Percentiles rank a stretch among this genome's conserved stretches.
phyloP scores from a whole-genome alignment of 2,329 filamentous ascomycete species.

The Xylariaceae sp. region DNA sequence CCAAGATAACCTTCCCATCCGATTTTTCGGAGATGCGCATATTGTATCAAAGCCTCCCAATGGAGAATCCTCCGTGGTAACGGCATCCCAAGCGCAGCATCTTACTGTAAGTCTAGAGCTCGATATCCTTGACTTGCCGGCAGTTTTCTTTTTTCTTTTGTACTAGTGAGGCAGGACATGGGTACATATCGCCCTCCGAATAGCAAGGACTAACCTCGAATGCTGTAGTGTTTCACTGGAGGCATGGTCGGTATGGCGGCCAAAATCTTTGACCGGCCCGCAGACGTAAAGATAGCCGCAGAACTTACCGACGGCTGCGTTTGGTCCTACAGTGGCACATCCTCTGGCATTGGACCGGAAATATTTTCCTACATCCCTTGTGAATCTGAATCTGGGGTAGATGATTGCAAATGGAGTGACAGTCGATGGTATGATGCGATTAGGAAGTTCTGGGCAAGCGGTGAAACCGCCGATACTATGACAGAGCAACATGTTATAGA shows the following conservation, averaged over 20 bases:
- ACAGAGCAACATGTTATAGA: conserved; percentile 30
- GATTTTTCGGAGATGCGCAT: conserved; percentile 44
- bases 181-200: background rate
- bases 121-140: background rate
- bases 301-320: conserved; percentile 59
- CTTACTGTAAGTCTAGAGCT: conserved; percentile 34
- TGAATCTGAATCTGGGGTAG: conserved; percentile 24
- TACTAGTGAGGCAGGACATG: background rate
- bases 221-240: conserved; percentile 49
- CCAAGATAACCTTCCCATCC: conserved; percentile 38
- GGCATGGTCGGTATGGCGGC: conserved; percentile 61
- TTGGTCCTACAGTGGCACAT: conserved; percentile 55
- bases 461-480: conserved; percentile 18
- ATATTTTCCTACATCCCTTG: conserved; percentile 45
- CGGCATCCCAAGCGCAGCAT: conserved; percentile 44
- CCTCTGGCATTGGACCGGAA: conserved; percentile 58
- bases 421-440: conserved; percentile 25
- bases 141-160: too few species aligned
- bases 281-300: conserved; percentile 51
- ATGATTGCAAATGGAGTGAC: conserved; percentile 31
- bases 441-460: conserved; percentile 26
- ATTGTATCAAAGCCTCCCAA: conserved; percentile 23
- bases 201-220: background rate
- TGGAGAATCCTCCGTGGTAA: conserved; percentile 23
- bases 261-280: conserved; percentile 50